A percentile compares a stretch with the other conserved stretches of the same genome.
Conservation (phyloP, 768 basidiomycete species). For the Agaricus bisporus region DNA sequence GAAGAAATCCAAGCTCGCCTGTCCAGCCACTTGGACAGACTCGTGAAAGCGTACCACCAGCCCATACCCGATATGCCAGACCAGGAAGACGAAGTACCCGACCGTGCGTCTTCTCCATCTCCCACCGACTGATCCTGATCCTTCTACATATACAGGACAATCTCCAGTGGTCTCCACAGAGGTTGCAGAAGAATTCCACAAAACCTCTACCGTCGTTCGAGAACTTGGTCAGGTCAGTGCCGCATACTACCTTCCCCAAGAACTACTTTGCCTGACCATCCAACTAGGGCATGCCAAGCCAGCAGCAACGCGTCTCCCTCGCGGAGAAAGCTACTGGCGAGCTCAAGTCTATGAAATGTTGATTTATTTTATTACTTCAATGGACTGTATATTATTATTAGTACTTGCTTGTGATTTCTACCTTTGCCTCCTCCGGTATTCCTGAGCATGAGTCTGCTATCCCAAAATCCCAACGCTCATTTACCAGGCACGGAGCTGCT, state of each 20-base stretch:
- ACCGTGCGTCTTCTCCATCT: conserved; percentile 15
- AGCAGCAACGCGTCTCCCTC: conserved; percentile 4
- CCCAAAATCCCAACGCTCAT: neutral
- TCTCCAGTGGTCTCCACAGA: neutral
- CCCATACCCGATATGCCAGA: conserved; percentile 14
- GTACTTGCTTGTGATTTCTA: neutral
- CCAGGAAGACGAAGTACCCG: conserved; percentile 16
- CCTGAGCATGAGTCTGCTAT: conserved; percentile 5
- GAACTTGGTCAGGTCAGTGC: conserved; percentile 13
- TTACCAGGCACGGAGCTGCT: conserved; percentile 16
- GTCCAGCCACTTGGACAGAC: conserved; percentile 23
- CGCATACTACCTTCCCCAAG: neutral
- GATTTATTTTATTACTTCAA: neutral
- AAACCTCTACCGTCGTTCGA: conserved; percentile 12
- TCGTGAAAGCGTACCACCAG: conserved; percentile 21
- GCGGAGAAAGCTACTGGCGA: conserved; percentile 6
- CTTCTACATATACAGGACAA: neutral
- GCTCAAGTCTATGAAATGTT: conserved; percentile 6
- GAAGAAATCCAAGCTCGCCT: conserved; percentile 38
- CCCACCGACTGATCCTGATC: neutral
- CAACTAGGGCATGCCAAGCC: conserved; percentile 4
- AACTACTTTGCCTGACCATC: neutral
- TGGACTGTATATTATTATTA: neutral
- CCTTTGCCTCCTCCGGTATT: neutral
- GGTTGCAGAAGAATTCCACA: conserved; percentile 9